Evolutionary conservation across 305 asterid genomes (phyloP).

Genomic region (Fraxinus xanthoxyloides): DNA sequence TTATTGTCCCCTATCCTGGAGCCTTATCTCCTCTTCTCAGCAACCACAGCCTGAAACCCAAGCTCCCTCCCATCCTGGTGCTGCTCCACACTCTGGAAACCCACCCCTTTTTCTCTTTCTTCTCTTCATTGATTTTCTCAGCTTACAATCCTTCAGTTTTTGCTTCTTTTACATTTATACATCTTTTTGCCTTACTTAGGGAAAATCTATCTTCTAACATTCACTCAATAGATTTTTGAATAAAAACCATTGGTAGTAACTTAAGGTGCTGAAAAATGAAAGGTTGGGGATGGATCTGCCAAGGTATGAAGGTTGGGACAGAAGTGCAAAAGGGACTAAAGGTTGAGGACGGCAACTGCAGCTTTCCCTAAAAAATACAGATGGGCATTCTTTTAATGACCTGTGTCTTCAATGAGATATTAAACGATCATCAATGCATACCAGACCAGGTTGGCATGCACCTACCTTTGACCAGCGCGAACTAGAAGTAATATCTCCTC

Average conservation of each 20-base stretch:
- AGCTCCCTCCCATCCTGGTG: not conserved
- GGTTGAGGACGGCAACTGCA: not conserved
- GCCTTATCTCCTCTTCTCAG: not conserved
- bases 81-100: not conserved
- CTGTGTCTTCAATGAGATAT: conserved; percentile 4
- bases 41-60: not conserved
- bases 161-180: not conserved
- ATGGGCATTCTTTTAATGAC: not conserved
- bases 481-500: conserved; percentile 53
- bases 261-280: not conserved
- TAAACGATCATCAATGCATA: not conserved
- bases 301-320: not conserved
- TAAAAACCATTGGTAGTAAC: not conserved
- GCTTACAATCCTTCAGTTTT: not conserved
- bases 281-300: not conserved
- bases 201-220: not conserved
- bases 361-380: not conserved
- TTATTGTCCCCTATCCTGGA: not conserved
- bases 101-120: not conserved
- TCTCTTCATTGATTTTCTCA: not conserved
- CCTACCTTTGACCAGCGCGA: conserved; percentile 96
- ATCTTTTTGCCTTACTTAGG: not conserved
- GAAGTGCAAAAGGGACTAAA: not conserved
- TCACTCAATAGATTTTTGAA: not conserved
- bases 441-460: not conserved